Percentiles rank a stretch among this genome's conserved stretches.
phyloP scores from a whole-genome alignment of 495 filamentous ascomycete genomes.

The Daldinia bambusicola region DNA sequence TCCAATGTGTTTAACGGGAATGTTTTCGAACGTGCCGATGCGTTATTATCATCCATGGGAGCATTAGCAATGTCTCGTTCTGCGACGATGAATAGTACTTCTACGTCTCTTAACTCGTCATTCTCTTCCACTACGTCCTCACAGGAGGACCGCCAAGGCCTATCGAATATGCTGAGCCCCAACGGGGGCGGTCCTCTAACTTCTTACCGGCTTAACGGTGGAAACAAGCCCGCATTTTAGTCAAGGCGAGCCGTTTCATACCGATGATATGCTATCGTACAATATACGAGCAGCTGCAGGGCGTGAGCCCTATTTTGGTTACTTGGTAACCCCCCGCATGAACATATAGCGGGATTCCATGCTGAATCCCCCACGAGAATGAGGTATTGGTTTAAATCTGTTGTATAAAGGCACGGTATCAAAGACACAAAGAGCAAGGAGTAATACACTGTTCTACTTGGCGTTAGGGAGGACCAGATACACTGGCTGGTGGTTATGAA shows the following conservation, averaged over 20 bases:
- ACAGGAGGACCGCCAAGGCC: constrained; percentile 46
- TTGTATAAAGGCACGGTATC: constrained; percentile 28
- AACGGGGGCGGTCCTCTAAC: constrained; percentile 33
- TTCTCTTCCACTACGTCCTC: constrained; percentile 51
- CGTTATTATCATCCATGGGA: constrained; percentile 67
- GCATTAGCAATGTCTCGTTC: constrained; percentile 56
- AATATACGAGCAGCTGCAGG: not conserved
- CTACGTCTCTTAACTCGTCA: constrained; percentile 55
- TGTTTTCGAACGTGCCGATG: constrained; percentile 79
- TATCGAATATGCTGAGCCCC: constrained; percentile 55
- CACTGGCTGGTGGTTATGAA: constrained; percentile 16
- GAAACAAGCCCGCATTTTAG: constrained; percentile 49
- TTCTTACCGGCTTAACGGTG: constrained; percentile 46
- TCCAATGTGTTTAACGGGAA: constrained; percentile 73
- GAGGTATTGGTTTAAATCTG: constrained; percentile 14
- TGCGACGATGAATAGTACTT: constrained; percentile 58
- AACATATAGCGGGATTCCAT: not conserved
- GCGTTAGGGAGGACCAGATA: constrained; percentile 16
- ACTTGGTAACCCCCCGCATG: constrained; percentile 2
- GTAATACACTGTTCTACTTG: constrained; percentile 8
- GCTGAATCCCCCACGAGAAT: not conserved
- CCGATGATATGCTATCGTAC: constrained; percentile 8
- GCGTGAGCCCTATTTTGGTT: not conserved
- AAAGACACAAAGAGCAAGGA: constrained; percentile 17
- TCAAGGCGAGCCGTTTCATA: constrained; percentile 33